A percentile compares a stretch with the other conserved stretches of the same genome.
phyloP scores from a whole-genome alignment of 2,329 filamentous ascomycete species.

The Cladophialophora exuberans region DNA sequence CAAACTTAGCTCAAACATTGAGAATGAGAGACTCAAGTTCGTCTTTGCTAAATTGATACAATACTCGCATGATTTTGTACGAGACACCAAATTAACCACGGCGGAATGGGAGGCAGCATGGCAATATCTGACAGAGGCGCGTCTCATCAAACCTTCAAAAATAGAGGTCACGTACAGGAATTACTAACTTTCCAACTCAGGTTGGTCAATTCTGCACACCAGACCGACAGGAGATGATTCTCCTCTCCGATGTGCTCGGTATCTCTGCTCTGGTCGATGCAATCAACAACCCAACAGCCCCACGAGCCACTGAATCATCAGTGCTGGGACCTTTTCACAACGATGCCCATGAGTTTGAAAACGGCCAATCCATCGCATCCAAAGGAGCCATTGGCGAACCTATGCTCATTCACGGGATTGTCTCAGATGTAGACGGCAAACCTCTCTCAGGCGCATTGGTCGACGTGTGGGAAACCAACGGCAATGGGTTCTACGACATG shows the following conservation, averaged over 20 bases:
- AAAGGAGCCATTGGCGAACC: constrained; percentile 17
- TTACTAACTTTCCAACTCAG: not conserved
- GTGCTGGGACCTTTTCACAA: constrained; percentile 25
- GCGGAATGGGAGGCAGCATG: constrained; percentile 22
- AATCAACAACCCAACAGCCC: constrained; percentile 20
- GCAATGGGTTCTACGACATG: constrained; percentile 25
- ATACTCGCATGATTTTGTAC: constrained; percentile 22
- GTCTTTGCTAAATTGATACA: constrained; percentile 12
- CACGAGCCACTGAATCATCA: constrained; percentile 17
- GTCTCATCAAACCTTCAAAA: not conserved
- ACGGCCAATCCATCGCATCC: constrained; percentile 17
- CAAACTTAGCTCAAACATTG: constrained; percentile 14
- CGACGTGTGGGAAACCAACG: constrained; percentile 26
- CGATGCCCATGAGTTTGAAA: constrained; percentile 14
- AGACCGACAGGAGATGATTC: constrained; percentile 21
- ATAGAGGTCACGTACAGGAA: too few relatives aligned
- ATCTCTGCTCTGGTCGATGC: constrained; percentile 22
- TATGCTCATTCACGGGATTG: constrained; percentile 18
- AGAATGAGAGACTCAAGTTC: constrained; percentile 8
- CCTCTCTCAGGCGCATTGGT: constrained; percentile 9
- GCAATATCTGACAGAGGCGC: constrained; percentile 20
- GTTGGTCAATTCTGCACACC: constrained; percentile 18
- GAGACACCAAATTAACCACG: constrained; percentile 19
- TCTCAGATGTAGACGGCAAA: constrained; percentile 15
- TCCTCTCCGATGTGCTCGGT: constrained; percentile 22